Evolutionary conservation across 768 basidiomycete species (phyloP), one percentile per base, ranked within the genome.

Genomic region (Russula sp.): DNA sequence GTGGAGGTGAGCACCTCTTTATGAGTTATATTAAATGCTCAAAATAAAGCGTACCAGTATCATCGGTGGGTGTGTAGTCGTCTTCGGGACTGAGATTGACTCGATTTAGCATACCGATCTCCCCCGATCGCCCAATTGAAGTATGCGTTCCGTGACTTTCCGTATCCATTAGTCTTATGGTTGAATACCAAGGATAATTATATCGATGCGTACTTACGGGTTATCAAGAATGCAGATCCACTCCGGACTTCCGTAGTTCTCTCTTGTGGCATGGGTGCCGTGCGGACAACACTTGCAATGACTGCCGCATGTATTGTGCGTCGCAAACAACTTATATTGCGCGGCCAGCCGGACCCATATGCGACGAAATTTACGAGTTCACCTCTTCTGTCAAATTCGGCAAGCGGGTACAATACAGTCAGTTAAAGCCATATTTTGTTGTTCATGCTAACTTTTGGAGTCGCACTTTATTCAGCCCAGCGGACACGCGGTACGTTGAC

Each of bases 221-320:
- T 96, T 38, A 89, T 99, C 63, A 84, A 85, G 66, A 75, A 82
- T 44, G 84, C 89, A 0, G 91, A 96, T 70, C 95, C 96, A 2
- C 76, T 88, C 4, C 79, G 79, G 20, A 94, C 93, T 0, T 86
- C 90, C 0, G 78, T 98, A 22, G 90, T 98, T 5, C 98, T 98
- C 74, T 94, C 90, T 55, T 98, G 96, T 73, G 96, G 97, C 36
- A 94, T 96, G 86, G 97, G 97, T 51, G 93, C 92, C 2, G 95
- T 98, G 1, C 83, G 96, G 22, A 95, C 94, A 2, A 98, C 95
- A 0, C 98, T 97, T 72, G 94, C 92, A 3, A 98, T 98, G 97
- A 84, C 88, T n/a, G 92, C 94, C 8, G 94, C 96, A 0, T 85
- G 87, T 62, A 79, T 99, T 40, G 81, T 98, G 2, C 80, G 96